Conservation (phyloP, 2,329 filamentous ascomycete genomes). For the Graphium sp. region DNA sequence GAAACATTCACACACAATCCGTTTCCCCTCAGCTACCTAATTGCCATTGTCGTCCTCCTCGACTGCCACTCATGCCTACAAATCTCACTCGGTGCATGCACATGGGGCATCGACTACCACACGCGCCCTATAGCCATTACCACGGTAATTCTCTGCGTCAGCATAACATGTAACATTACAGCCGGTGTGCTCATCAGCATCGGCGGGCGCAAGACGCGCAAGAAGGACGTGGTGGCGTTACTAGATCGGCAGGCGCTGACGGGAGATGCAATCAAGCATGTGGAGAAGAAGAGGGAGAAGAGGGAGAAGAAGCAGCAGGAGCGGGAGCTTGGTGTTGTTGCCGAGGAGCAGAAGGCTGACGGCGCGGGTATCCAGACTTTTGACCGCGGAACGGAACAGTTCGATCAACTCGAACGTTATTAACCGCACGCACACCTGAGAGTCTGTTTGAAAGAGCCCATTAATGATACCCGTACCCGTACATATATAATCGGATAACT, state of each 20-base stretch:
- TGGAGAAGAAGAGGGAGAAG: constrained; percentile 26
- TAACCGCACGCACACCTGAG: too few species aligned
- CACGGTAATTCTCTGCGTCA: constrained; percentile 64
- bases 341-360: too few species aligned
- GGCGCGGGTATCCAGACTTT: too few species aligned
- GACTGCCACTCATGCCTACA: constrained; percentile 70
- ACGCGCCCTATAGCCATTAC: constrained; percentile 56
- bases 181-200: constrained; percentile 63
- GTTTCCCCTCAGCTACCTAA: constrained; percentile 57
- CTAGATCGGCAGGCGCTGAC: constrained; percentile 66
- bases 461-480: too few species aligned
- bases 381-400: too few species aligned
- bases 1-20: constrained; percentile 70
- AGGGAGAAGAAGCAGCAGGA: constrained; percentile 12
- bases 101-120: constrained; percentile 62
- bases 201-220: constrained; percentile 60
- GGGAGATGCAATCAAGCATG: constrained; percentile 30
- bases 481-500: too few species aligned
- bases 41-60: constrained; percentile 62
- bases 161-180: constrained; percentile 60
- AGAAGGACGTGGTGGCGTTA: constrained; percentile 70
- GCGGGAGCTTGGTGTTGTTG: too few species aligned
- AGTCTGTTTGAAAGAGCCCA: too few species aligned
- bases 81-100: constrained; percentile 61
- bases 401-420: too few species aligned